Base-by-base conservation (phyloP, 2,329 filamentous ascomycete species). In the Trichoderma sp. region DNA sequence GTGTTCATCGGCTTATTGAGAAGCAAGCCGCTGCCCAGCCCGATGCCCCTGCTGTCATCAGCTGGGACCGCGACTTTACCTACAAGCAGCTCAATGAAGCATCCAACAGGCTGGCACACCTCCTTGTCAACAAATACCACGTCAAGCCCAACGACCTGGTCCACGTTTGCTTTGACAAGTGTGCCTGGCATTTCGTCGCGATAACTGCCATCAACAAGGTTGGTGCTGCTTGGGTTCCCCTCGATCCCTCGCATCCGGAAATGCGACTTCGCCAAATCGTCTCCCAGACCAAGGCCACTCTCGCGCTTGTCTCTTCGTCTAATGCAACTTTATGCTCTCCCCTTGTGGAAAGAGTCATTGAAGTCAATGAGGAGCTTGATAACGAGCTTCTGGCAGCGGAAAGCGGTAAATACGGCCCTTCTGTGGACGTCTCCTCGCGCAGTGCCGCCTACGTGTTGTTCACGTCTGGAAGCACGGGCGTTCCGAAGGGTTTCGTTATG, bases 161-260 rank as follows among this genome's bases (percentile, higher is more conserved):
- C 0, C 71, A 71, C 6, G 50, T 76, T 0, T 74, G 71, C 52
- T 74, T 75, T n/a, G 72, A 74, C 21, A 76, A 76, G 51, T 72
- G 70, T 0, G 57, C 63, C 2, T 71, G 69, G 69, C 44, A 66
- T 26, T 62, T 68, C 12, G 66, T 71, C 21, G 54, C 68, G 5
- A 68, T 68, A 28, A 45, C 68, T 0, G 70, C 68, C 5, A 62
- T 71, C 3, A 59, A 70, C 17, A 67, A 68, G 15, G 68, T 69
- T 14, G 70, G 70, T 7, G 70, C 62, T 15, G 67, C 63, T 24
- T 69, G 66, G 30, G 70, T 69, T 17, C 67, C 66, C 6, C 61
- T 71, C 2, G 68, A 68, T 34, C 66, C 67, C n/a, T 61, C 60
- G 10, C 66, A 69, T 34, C 67, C 67, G 21, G 41, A 34, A 28